These are phyloP conservation scores for Sarcomyxa edulis DNA, from an alignment of 768 basidiomycete genomes.

Conservation along the genomic window DNA sequence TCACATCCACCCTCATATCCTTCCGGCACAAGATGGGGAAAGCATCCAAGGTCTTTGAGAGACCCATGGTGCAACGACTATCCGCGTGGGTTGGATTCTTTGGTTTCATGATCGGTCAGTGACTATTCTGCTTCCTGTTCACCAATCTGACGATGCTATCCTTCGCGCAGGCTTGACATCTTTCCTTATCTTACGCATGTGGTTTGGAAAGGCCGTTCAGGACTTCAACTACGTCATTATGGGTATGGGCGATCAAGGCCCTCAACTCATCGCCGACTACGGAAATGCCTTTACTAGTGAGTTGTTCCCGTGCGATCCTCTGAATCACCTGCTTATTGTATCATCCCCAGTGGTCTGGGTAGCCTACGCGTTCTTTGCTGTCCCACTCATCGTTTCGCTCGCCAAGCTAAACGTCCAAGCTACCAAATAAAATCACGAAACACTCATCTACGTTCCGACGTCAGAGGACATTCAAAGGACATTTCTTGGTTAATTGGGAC, in stretches of 20 bases:
- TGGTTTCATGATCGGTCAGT: constrained; percentile 68
- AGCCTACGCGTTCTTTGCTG: constrained; percentile 67
- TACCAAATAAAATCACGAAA: constrained; percentile 24
- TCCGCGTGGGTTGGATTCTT: constrained; percentile 75
- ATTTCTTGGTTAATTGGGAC: no score
- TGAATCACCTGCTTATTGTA: not conserved
- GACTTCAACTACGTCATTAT: constrained; percentile 69
- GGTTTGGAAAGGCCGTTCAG: constrained; percentile 73
- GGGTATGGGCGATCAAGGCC: constrained; percentile 45
- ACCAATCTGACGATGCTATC: constrained; percentile 3
- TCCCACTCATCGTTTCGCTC: constrained; percentile 65
- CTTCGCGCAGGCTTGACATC: constrained; percentile 55
- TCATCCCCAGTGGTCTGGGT: constrained; percentile 78
- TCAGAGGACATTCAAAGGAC: no score
- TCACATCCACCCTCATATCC: constrained; percentile 60
- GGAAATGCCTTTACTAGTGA: constrained; percentile 74
- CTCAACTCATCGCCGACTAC: constrained; percentile 54
- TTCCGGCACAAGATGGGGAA: constrained; percentile 58
- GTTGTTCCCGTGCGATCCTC: constrained; percentile 18
- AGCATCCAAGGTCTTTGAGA: constrained; percentile 43
- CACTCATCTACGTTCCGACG: no score
- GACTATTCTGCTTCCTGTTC: not conserved
- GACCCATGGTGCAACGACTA: constrained; percentile 47
- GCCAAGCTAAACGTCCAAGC: constrained; percentile 59
- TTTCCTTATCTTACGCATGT: constrained; percentile 72